Evolutionary conservation across 208 protist genomes (phyloP).

Genomic region (Leptomonas seymouri): DNA sequence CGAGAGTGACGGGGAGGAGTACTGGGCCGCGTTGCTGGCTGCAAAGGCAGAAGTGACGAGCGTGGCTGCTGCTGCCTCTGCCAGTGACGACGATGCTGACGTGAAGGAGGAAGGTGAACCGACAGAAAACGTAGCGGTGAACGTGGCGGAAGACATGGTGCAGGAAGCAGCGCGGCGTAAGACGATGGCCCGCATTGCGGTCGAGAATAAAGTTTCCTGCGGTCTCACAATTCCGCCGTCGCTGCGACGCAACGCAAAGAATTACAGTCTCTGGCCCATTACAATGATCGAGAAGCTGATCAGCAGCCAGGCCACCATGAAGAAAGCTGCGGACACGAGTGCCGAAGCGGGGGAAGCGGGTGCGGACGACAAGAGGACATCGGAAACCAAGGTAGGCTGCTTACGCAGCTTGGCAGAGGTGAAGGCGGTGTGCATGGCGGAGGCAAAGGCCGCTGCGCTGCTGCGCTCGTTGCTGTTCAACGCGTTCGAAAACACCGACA

Average conservation of each 20-base stretch:
- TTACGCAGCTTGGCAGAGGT: constrained; percentile 52
- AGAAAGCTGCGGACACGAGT: neutral
- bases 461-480: constrained; percentile 77
- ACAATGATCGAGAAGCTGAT: constrained; percentile 41
- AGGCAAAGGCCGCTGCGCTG: constrained; percentile 66
- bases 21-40: constrained; percentile 66
- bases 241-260: constrained; percentile 63
- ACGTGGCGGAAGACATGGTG: neutral
- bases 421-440: constrained; percentile 56
- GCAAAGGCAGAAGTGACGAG: constrained; percentile 38
- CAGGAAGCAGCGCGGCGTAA: neutral
- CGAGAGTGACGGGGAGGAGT: constrained; percentile 63
- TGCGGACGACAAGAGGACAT: neutral
- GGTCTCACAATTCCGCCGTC: constrained; percentile 64
- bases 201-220: constrained; percentile 43
- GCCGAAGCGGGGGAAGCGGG: neutral
- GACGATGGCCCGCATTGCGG: constrained; percentile 17
- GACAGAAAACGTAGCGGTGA: neutral
- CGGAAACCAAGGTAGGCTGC: constrained; percentile 10
- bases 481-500: constrained; percentile 65
- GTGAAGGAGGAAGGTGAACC: constrained; percentile 8
- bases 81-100: constrained; percentile 31
- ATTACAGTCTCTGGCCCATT: constrained; percentile 82
- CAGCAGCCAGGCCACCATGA: neutral
- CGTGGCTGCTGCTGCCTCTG: constrained; percentile 22